phyloP scores from a whole-genome alignment of 225 moss, liverwort and hornwort species.

The Pleurozium schreberi region DNA sequence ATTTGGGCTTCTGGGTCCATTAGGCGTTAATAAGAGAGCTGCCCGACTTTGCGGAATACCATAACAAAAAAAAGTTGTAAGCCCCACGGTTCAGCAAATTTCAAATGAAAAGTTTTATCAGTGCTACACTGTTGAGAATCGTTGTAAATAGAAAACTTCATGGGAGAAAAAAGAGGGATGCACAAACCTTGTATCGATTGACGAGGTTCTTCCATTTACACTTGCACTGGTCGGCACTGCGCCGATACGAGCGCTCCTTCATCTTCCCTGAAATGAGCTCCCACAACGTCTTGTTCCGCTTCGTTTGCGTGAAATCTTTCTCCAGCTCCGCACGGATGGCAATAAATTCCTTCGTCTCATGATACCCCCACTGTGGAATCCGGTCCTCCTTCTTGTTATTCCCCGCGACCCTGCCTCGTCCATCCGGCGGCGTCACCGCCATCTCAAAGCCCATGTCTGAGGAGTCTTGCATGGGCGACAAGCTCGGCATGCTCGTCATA shows the following conservation, averaged over 20 bases:
- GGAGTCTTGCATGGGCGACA: conserved; percentile 15
- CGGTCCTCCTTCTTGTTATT: conserved; percentile 75
- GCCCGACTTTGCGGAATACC: neutral
- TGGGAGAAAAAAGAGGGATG: neutral
- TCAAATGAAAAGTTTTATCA: neutral
- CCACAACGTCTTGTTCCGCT: conserved; percentile 97
- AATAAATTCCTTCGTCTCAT: conserved; percentile 96
- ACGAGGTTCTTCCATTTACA: conserved; percentile 99
- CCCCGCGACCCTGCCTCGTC: conserved; percentile 15
- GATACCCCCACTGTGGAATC: conserved; percentile 92
- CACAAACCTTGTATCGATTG: conserved; percentile 85
- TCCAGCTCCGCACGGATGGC: conserved; percentile 91
- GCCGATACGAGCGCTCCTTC: conserved; percentile 89
- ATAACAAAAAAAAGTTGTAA: neutral
- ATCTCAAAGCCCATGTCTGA: conserved; percentile 8
- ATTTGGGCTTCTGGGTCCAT: neutral
- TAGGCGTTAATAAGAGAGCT: neutral
- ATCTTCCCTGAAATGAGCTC: conserved; percentile 94
- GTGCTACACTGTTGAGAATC: neutral
- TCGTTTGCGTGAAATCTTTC: conserved; percentile 97
- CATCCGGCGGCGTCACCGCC: conserved; percentile 36
- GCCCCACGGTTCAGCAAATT: neutral
- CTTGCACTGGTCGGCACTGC: conserved; percentile 96
- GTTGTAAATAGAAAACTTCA: neutral
- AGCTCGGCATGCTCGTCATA: conserved; percentile 29